Percentiles rank a stretch among this genome's conserved stretches.
phyloP scores from a whole-genome alignment of 2,329 filamentous ascomycete species.

The Beauveria caledonica region DNA sequence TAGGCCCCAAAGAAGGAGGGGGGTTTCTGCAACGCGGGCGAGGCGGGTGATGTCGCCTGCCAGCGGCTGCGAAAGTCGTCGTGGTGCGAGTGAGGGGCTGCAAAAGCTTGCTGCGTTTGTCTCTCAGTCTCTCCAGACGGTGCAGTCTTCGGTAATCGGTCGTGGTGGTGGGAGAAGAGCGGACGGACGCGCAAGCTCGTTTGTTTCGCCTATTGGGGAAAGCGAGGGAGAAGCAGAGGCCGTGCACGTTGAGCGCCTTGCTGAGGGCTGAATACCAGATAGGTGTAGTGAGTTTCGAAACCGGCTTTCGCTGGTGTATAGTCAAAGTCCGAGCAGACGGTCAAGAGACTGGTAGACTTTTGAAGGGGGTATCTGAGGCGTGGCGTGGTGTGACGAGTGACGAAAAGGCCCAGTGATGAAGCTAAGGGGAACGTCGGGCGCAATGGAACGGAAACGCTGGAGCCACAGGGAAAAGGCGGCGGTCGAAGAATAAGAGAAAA shows the following conservation, averaged over 20 bases:
- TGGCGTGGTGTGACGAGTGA: slow-evolving; percentile 1
- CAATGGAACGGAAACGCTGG: neutral
- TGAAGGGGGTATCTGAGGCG: neutral
- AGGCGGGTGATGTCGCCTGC: neutral
- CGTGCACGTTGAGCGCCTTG: neutral
- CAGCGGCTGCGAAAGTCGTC: neutral
- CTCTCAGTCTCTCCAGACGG: neutral
- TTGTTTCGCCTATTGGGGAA: neutral
- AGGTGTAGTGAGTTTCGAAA: neutral
- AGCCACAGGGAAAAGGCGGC: neutral
- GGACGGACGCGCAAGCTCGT: neutral
- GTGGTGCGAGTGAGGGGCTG: neutral
- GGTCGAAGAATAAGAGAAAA: neutral
- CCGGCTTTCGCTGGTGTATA: neutral
- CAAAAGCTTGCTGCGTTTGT: neutral
- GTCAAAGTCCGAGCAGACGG: neutral
- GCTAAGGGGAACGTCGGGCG: neutral
- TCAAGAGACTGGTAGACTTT: neutral
- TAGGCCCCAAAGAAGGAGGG: neutral
- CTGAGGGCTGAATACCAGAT: neutral
- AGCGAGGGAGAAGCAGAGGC: neutral
- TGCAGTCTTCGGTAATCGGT: neutral
- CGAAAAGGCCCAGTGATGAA: neutral
- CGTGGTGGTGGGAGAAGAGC: neutral
- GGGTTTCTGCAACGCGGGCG: neutral